Percentiles rank a stretch among this genome's conserved stretches.
Evolutionary conservation across 192 early-diverging fungal species (phyloP).

Genomic region (Funneliformis geosporum): DNA sequence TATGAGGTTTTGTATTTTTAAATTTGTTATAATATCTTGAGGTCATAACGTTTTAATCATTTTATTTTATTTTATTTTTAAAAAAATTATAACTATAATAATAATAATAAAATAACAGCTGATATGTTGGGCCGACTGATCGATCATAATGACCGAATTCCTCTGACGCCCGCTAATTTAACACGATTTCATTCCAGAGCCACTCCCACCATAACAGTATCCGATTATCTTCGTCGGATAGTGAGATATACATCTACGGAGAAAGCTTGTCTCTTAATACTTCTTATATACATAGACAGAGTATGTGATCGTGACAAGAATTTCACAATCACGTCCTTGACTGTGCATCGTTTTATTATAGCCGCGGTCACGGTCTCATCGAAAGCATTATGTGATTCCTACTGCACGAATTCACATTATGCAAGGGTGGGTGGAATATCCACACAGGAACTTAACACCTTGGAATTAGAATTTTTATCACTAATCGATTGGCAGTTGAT

Average conservation of each 20-base stretch:
- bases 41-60: neutral
- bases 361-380: constrained; percentile 82
- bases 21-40: constrained; percentile 6
- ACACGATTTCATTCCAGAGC: constrained; percentile 96
- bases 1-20: neutral
- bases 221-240: constrained; percentile 88
- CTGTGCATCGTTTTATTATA: constrained; percentile 93
- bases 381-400: constrained; percentile 90
- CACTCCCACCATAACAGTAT: constrained; percentile 80
- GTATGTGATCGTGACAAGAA: constrained; percentile 69
- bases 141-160: constrained; percentile 62
- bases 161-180: constrained; percentile 61
- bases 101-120: constrained; percentile 35
- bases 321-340: constrained; percentile 93
- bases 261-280: constrained; percentile 79
- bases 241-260: constrained; percentile 92
- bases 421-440: constrained; percentile 95
- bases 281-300: constrained; percentile 94
- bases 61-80: constrained; percentile 10
- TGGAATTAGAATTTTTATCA: constrained; percentile 88
- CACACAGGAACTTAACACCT: constrained; percentile 88
- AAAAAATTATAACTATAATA: too few relatives aligned
- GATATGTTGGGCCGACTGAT: constrained; percentile 63
- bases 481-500: constrained; percentile 91
- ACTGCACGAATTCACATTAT: constrained; percentile 94